phyloP scores from a whole-genome alignment of 192 early-diverging fungal genomes.

The Rhizoclosmatium sp. region DNA sequence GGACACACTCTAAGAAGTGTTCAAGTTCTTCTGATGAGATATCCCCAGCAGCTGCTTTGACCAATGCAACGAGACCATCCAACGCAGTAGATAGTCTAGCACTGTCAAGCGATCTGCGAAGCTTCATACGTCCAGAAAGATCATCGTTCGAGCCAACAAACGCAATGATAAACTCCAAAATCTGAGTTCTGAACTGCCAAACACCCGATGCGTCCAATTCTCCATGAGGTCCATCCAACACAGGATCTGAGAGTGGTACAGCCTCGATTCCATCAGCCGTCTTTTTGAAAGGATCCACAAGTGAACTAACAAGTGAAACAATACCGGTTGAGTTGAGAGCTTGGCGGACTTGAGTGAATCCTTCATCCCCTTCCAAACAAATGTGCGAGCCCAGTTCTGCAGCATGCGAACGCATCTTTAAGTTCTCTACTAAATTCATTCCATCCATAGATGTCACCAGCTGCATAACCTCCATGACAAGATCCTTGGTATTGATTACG shows the following conservation, averaged over 20 bases:
- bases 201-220: conserved; percentile 12
- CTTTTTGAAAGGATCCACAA: neutral
- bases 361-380: conserved; percentile 26
- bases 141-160: conserved; percentile 42
- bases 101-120: conserved; percentile 43
- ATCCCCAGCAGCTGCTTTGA: neutral
- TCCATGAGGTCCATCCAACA: neutral
- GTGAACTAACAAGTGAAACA: neutral
- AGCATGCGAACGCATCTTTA: conserved; percentile 20
- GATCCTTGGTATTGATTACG: neutral
- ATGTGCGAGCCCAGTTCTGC: conserved; percentile 9
- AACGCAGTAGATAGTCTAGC: conserved; percentile 36
- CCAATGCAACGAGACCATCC: conserved; percentile 1
- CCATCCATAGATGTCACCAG: neutral
- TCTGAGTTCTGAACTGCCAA: conserved; percentile 43
- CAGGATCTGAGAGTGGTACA: neutral
- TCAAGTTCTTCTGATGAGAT: conserved; percentile 24
- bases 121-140: conserved; percentile 34
- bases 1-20: conserved; percentile 35
- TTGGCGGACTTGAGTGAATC: neutral
- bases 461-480: conserved; percentile 4
- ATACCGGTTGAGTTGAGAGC: neutral
- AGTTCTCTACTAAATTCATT: neutral
- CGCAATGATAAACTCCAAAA: conserved; percentile 45
- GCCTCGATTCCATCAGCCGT: neutral